phyloP scores from a whole-genome alignment of 1,139 yeast genomes.

The Sugiyamaella sp. region DNA sequence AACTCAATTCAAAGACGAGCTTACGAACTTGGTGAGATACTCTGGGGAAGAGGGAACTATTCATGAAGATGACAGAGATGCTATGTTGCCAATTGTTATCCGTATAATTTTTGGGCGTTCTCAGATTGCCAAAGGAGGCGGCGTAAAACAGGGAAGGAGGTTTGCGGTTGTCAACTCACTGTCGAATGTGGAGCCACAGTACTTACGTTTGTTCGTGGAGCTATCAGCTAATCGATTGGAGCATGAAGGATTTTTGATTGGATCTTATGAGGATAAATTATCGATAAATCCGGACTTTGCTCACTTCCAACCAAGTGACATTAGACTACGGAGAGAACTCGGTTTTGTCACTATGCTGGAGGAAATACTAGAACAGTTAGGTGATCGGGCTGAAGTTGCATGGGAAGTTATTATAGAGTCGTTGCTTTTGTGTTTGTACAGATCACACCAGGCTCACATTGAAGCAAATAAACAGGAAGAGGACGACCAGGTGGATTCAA shows the following conservation, averaged over 20 bases:
- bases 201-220: slow-evolving; percentile 60
- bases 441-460: slow-evolving; percentile 52
- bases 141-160: slow-evolving; percentile 72
- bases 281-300: slow-evolving; percentile 32
- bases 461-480: slow-evolving; percentile 40
- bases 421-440: slow-evolving; percentile 57
- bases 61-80: slow-evolving; percentile 60
- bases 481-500: slow-evolving; percentile 52
- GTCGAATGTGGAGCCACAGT: slow-evolving; percentile 60
- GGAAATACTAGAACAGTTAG: slow-evolving; percentile 65
- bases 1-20: slow-evolving; percentile 80
- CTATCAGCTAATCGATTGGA: slow-evolving; percentile 64
- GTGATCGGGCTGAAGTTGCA: slow-evolving; percentile 57
- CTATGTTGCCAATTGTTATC: slow-evolving; percentile 70
- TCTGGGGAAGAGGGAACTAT: slow-evolving; percentile 56
- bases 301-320: slow-evolving; percentile 27
- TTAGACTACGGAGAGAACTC: slow-evolving; percentile 55
- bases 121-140: slow-evolving; percentile 51
- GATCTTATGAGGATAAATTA: slow-evolving; percentile 24
- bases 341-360: slow-evolving; percentile 74
- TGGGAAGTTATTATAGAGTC: slow-evolving; percentile 61
- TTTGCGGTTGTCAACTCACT: slow-evolving; percentile 74
- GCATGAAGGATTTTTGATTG: slow-evolving; percentile 45
- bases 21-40: slow-evolving; percentile 61
- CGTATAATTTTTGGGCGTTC: slow-evolving; percentile 87